A percentile compares a stretch with the other conserved stretches of the same genome.
Evolutionary conservation across 139 green algal species (phyloP).

Genomic region (Chlamydomonas sphaeroides): DNA sequence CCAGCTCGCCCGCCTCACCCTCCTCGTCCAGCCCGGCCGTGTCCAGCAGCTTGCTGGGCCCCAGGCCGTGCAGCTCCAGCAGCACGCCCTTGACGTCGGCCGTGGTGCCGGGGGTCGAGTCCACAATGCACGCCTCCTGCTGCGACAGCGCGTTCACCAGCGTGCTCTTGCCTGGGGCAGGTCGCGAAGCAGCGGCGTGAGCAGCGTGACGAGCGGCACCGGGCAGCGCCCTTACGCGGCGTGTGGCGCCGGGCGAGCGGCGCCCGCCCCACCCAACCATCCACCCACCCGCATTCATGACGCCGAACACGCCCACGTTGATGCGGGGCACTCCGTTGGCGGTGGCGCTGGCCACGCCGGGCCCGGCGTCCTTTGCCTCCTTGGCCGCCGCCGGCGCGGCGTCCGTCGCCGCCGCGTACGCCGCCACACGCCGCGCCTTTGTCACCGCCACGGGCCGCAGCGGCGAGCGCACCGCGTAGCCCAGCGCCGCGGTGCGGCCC

Average conservation of each 20-base stretch:
- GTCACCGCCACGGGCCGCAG: background rate
- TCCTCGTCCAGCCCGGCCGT: constrained; percentile 64
- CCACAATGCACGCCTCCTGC: constrained; percentile 75
- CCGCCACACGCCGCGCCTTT: background rate
- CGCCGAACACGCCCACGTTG: constrained; percentile 77
- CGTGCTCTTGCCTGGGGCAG: constrained; percentile 38
- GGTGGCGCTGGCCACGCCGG: background rate
- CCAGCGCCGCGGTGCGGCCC: background rate
- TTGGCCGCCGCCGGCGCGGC: background rate
- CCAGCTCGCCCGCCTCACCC: constrained; percentile 56
- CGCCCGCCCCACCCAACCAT: too few relatives aligned
- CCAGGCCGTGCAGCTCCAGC: constrained; percentile 74
- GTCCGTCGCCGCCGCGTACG: background rate
- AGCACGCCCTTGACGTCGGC: constrained; percentile 65
- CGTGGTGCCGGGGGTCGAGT: constrained; percentile 72
- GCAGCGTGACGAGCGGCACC: too few relatives aligned
- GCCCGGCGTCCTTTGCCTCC: background rate
- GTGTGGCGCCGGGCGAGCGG: too few relatives aligned
- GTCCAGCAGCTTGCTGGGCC: constrained; percentile 74
- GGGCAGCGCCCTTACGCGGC: too few relatives aligned
- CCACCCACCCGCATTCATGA: constrained; percentile 80
- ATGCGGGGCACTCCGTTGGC: constrained; percentile 64
- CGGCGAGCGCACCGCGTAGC: background rate
- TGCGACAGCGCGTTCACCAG: constrained; percentile 77
- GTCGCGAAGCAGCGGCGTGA: too few relatives aligned